Evolutionary conservation across 768 basidiomycete species (phyloP), one percentile per base, ranked within the genome.

Genomic region (Boletus bicolor): DNA sequence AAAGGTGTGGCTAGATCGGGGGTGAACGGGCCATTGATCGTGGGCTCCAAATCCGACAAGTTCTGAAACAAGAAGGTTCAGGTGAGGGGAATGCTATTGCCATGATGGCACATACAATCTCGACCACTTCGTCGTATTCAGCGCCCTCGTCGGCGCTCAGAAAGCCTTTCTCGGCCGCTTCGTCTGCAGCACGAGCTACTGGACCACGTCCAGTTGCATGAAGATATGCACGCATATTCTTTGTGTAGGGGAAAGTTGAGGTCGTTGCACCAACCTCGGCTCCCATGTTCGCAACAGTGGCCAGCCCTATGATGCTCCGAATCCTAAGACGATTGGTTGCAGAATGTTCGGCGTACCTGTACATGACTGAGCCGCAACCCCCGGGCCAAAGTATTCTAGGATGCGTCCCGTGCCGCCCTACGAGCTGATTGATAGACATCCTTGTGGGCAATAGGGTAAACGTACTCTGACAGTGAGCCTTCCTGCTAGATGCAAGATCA

Each of bases 201-300:
- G 88, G 83, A 39, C 81, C 84, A 54, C 97, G 86, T 47, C 92
- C 87, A 9, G 97, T 99, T 19, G 94, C 94, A 59, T 82, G 78
- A 32, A 99, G 83, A 73, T 98, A 99, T 36, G 83, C 79, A 34
- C 85, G 81, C 96, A 98, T 98, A 65, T 84, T 84, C 17, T 82
- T 73, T 15, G 93, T 93, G 74, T 98, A 99, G 5, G 96, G 95
- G 81, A 99, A 99, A 7, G 90, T 93, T 1, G 95, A 96, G 0
- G 97, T 98, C 1, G 97, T 99, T n/a, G 97, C 97, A 38, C 97
- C 97, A n/a, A 98, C 95, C 77, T 99, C 97, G 12, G 97, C 97
- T 49, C 97, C 97, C 97, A 98, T 99, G 73, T 99, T 98, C 43
- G 92, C 89, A 53, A 99, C 89, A 2, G 97, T 98, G 1, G 96